Evolutionary conservation across 208 protist species (phyloP).

Genomic region (Naegleria fowleri): DNA sequence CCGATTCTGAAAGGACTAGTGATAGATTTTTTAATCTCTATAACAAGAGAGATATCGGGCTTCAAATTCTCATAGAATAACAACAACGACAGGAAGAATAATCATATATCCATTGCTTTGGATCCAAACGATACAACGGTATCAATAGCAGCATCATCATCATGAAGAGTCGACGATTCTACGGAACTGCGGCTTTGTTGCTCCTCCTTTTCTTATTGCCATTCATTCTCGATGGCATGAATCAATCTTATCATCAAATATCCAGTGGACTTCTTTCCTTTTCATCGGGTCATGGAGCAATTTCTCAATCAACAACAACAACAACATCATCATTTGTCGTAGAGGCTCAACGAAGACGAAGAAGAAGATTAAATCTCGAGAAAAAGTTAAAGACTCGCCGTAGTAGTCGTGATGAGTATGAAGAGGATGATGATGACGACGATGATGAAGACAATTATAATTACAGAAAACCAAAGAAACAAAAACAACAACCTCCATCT

Average conservation of each 20-base stretch:
- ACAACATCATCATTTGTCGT: background rate
- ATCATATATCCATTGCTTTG: too few relatives aligned
- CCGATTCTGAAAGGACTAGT: too few relatives aligned
- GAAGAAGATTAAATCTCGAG: background rate
- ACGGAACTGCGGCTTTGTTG: background rate
- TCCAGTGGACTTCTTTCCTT: background rate
- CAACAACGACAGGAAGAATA: too few relatives aligned
- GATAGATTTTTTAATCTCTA: too few relatives aligned
- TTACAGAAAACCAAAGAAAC: background rate
- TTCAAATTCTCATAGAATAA: too few relatives aligned
- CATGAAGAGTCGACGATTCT: too few relatives aligned
- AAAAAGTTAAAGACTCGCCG: background rate
- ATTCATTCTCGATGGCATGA: background rate
- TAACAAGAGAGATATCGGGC: too few relatives aligned
- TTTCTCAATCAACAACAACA: background rate
- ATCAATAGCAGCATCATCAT: too few relatives aligned
- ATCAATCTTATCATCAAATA: background rate
- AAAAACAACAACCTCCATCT: background rate
- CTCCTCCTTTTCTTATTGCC: background rate
- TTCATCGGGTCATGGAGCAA: background rate
- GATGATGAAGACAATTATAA: background rate
- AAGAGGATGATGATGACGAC: background rate
- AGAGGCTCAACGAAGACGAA: background rate
- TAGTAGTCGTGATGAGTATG: background rate
- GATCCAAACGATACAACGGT: too few relatives aligned